phyloP scores from a whole-genome alignment of 2,329 filamentous ascomycete genomes.

The Chaetomium olivaceum region DNA sequence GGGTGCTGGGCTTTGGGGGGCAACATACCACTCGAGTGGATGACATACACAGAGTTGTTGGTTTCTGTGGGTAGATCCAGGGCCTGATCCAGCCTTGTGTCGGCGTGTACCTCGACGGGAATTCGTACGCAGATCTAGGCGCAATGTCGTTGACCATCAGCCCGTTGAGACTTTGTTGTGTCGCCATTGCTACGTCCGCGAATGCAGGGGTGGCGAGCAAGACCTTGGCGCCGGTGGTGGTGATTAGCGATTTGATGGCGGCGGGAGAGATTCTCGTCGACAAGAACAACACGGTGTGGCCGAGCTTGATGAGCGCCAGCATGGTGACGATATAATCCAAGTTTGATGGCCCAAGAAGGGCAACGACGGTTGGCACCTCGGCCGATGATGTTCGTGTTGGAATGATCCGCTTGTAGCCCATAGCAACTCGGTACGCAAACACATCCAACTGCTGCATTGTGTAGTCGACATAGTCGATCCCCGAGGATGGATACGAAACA shows the following conservation, averaged over 20 bases:
- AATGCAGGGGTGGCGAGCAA: not conserved
- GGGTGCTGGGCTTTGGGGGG: not conserved
- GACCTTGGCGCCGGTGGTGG: not conserved
- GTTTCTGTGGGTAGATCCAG: not conserved
- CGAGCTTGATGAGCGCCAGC: conserved; percentile 7
- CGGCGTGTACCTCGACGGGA: conserved; percentile 3
- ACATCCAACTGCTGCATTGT: conserved; percentile 7
- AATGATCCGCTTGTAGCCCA: not conserved
- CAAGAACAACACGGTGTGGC: conserved; percentile 1
- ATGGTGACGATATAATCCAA: conserved; percentile 5
- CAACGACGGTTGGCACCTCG: not conserved
- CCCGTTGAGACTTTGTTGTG: not conserved
- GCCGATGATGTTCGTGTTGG: conserved; percentile 5
- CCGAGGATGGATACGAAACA: conserved; percentile 2
- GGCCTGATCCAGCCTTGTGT: not conserved
- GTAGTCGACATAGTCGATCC: conserved; percentile 8
- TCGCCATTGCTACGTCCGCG: not conserved
- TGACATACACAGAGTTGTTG: not conserved
- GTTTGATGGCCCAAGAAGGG: not conserved
- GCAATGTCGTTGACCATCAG: not conserved
- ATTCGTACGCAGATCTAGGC: not conserved
- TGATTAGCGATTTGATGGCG: not conserved
- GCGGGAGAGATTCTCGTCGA: conserved; percentile 5
- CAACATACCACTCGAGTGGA: conserved; percentile 5
- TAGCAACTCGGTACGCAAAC: conserved; percentile 2